Conservation (phyloP, 192 early-diverging fungal genomes). For the Mortierella claussenii region DNA sequence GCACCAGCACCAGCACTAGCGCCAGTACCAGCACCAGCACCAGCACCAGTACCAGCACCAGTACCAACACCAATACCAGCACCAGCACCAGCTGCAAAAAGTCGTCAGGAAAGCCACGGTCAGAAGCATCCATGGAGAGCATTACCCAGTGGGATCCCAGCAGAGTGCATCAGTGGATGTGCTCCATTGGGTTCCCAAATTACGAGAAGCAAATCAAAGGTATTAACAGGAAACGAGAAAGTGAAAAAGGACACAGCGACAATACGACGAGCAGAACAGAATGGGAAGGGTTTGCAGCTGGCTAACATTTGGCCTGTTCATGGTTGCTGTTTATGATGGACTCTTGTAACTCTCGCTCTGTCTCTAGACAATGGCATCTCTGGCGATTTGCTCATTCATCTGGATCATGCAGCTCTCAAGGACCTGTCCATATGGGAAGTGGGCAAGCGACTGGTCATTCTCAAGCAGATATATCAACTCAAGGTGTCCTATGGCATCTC, state of each 20-base stretch:
- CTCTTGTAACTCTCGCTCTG: background rate
- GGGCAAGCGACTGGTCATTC: conserved; percentile 88
- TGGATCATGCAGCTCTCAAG: conserved; percentile 92
- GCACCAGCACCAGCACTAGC: too few species aligned
- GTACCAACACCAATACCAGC: too few species aligned
- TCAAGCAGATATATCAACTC: conserved; percentile 88
- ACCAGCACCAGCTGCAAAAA: too few species aligned
- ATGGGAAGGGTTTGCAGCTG: background rate
- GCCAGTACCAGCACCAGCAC: too few species aligned
- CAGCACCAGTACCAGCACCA: too few species aligned
- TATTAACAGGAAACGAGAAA: too few species aligned
- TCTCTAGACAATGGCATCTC: conserved; percentile 87
- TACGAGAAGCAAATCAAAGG: conserved; percentile 69
- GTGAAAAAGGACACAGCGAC: too few species aligned
- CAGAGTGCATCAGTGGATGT: conserved; percentile 65
- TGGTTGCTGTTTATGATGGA: background rate
- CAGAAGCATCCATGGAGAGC: too few species aligned
- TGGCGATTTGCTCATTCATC: conserved; percentile 87
- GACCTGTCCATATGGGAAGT: conserved; percentile 88
- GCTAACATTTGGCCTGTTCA: background rate
- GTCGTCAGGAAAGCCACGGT: too few species aligned
- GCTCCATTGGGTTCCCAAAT: conserved; percentile 61
- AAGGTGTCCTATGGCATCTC: conserved; percentile 84
- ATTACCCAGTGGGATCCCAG: conserved; percentile 66
- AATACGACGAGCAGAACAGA: too few species aligned